phyloP scores from a whole-genome alignment of 176 grass and related monocot species.

The Musa itinerans region DNA sequence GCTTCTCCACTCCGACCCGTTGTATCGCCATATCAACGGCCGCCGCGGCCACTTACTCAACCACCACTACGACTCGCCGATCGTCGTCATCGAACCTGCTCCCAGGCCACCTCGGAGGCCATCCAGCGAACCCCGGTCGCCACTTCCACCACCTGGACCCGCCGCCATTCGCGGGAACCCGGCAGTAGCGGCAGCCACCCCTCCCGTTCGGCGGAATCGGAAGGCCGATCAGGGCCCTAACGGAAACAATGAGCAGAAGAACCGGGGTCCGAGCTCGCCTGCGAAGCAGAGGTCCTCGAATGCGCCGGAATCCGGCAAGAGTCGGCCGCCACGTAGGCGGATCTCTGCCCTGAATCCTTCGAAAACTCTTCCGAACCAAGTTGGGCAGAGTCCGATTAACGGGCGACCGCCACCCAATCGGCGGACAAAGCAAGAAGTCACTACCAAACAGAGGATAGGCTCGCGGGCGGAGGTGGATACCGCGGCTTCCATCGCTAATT shows the following conservation, averaged over 20 bases:
- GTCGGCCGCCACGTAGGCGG: not conserved
- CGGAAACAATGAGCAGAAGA: conserved; percentile 3
- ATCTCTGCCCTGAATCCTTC: conserved; percentile 19
- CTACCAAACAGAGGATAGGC: not conserved
- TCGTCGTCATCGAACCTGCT: conserved; percentile 20
- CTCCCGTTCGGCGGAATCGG: not conserved
- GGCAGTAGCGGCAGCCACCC: not conserved
- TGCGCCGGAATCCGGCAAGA: not conserved
- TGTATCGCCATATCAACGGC: not conserved
- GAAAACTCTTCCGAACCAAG: conserved; percentile 14
- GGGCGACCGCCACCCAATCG: conserved; percentile 13
- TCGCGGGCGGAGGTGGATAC: not conserved
- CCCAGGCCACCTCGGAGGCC: not conserved
- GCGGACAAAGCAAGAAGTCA: not conserved
- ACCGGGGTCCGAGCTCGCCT: not conserved
- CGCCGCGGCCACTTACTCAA: conserved; percentile 4
- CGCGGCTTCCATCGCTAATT: not conserved
- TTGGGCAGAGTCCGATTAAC: not conserved
- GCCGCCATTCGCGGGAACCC: not conserved
- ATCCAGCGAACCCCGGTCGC: not conserved
- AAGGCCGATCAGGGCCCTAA: not conserved
- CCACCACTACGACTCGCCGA: conserved; percentile 28
- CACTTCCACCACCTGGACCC: not conserved
- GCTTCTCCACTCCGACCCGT: conserved; percentile 35
- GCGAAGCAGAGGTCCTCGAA: not conserved